Evolutionary conservation across 2,329 filamentous ascomycete genomes (phyloP).

Genomic region (Fusarium brevicatenulatum): DNA sequence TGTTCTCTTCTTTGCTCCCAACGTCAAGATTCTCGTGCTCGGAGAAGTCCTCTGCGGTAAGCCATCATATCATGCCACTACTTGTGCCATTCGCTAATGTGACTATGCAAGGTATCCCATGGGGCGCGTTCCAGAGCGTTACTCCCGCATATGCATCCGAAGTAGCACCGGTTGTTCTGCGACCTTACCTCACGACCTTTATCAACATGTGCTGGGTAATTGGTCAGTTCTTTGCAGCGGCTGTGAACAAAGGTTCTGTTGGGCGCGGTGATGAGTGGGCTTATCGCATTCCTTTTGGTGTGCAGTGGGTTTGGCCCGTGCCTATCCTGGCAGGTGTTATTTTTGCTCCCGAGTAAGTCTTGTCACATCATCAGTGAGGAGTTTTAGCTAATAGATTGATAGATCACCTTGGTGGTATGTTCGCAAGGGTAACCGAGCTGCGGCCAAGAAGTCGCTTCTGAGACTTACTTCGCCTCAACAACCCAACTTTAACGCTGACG

Average conservation of each 20-base stretch:
- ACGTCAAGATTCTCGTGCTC: slow-evolving; percentile 57
- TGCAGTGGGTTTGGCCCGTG: slow-evolving; percentile 64
- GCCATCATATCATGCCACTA: slow-evolving; percentile 6
- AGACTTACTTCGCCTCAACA: slow-evolving; percentile 54
- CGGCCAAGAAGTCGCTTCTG: slow-evolving; percentile 54
- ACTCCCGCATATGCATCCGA: slow-evolving; percentile 65
- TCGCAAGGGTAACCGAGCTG: slow-evolving; percentile 54
- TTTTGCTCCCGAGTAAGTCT: slow-evolving; percentile 59
- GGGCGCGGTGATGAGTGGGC: slow-evolving; percentile 56
- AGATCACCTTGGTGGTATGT: slow-evolving; percentile 64
- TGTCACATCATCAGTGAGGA: rapidly evolving
- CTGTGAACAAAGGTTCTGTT: slow-evolving; percentile 57
- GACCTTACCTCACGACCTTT: slow-evolving; percentile 64
- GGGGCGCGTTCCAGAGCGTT: slow-evolving; percentile 63
- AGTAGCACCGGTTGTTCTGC: slow-evolving; percentile 58
- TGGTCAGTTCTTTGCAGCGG: slow-evolving; percentile 62
- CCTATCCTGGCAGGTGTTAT: slow-evolving; percentile 56
- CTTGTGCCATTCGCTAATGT: slow-evolving; percentile 10
- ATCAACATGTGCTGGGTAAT: slow-evolving; percentile 69
- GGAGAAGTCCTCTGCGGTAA: slow-evolving; percentile 58
- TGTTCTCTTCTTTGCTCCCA: slow-evolving; percentile 63
- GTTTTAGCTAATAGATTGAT: not conserved
- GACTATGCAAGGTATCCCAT: slow-evolving; percentile 57
- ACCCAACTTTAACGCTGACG: slow-evolving; percentile 55
- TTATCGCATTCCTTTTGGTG: slow-evolving; percentile 61